These are phyloP conservation scores for Borovskyia barvae DNA, from an alignment of 208 protist species.

Conservation along the genomic window DNA sequence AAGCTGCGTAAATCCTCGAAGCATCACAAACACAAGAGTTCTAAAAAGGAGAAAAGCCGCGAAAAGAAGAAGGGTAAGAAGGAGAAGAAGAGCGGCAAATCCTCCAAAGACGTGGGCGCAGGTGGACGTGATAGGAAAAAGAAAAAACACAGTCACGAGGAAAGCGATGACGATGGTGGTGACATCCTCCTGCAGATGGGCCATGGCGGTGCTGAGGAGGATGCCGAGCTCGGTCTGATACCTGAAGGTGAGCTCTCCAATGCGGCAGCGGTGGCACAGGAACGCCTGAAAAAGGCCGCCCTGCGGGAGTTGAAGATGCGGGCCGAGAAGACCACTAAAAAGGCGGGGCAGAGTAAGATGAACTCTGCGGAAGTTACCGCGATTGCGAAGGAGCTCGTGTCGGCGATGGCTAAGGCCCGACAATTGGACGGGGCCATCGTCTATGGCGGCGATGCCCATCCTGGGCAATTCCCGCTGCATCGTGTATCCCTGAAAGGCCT, in stretches of 20 bases:
- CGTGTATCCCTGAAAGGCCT: conserved; percentile 42
- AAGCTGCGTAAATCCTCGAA: conserved; percentile 36
- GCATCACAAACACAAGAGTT: conserved; percentile 23
- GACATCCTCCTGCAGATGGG: conserved; percentile 9
- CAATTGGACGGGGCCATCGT: conserved; percentile 26
- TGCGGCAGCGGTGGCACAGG: conserved; percentile 13
- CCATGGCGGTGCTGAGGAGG: background rate
- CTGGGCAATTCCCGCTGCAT: conserved; percentile 45
- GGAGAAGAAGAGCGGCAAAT: conserved; percentile 23
- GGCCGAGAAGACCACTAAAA: conserved; percentile 15
- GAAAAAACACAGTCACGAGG: conserved; percentile 3
- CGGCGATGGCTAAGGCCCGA: conserved; percentile 26
- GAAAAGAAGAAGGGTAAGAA: conserved; percentile 20
- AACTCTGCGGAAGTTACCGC: conserved; percentile 10
- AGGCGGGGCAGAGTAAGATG: conserved; percentile 11
- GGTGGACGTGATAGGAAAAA: conserved; percentile 16
- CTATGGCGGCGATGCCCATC: conserved; percentile 8
- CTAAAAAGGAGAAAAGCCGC: conserved; percentile 7
- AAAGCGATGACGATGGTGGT: background rate
- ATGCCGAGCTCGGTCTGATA: conserved; percentile 12
- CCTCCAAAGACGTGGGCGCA: conserved; percentile 11
- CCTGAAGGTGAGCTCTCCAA: conserved; percentile 7
- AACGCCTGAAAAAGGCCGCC: conserved; percentile 10
- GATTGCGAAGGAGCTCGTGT: conserved; percentile 27
- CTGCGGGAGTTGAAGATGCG: conserved; percentile 22